Conservation (phyloP, 2,329 filamentous ascomycete species). For the Curvularia lunata region DNA sequence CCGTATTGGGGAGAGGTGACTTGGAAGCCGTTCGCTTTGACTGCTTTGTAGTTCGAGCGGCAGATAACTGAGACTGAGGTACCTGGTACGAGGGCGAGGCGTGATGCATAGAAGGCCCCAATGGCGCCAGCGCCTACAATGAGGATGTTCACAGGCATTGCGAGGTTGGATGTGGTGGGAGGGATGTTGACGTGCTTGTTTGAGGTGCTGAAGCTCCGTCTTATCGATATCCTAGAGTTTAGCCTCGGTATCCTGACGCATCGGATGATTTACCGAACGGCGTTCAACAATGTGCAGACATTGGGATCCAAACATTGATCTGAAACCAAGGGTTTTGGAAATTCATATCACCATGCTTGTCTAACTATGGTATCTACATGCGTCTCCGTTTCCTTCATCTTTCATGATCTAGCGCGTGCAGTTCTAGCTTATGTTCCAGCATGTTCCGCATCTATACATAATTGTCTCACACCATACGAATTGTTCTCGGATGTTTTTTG, state of each 20-base stretch:
- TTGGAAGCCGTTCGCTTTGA: constrained; percentile 66
- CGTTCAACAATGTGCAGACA: neutral
- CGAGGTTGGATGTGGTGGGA: neutral
- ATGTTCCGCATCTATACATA: neutral
- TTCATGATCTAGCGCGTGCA: neutral
- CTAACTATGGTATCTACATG: neutral
- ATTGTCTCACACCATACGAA: too few relatives aligned
- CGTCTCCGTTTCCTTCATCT: neutral
- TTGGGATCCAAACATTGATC: neutral
- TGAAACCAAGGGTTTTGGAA: neutral
- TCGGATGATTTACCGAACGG: neutral
- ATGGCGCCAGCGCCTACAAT: constrained; percentile 75
- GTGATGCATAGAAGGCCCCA: constrained; percentile 74
- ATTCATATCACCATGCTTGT: neutral
- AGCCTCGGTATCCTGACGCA: constrained; percentile 20
- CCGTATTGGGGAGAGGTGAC: constrained; percentile 72
- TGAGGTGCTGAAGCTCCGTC: constrained; percentile 1
- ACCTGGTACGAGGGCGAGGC: constrained; percentile 65
- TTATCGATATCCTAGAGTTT: constrained; percentile 10
- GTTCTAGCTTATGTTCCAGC: neutral
- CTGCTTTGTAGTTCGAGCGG: constrained; percentile 73
- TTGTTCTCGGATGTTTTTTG: neutral
- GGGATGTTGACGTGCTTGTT: constrained; percentile 9
- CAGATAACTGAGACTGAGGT: constrained; percentile 72
- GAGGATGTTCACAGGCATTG: constrained; percentile 60